Base-by-base conservation (phyloP, 768 basidiomycete species). In the Suillus clintonianus region DNA sequence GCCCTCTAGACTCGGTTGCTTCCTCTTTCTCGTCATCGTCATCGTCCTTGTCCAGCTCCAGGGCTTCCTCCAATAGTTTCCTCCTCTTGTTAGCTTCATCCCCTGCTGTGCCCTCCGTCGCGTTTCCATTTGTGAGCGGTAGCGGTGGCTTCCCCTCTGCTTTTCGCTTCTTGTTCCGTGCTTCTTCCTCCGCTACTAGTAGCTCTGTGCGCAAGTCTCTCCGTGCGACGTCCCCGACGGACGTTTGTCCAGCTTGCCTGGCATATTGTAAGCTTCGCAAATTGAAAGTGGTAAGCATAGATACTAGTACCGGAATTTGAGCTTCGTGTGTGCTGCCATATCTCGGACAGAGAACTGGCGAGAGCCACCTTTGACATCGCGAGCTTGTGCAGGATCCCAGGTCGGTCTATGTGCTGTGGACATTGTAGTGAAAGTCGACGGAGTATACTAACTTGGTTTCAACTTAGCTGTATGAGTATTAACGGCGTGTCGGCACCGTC, bases 381-480 rank as follows among this genome's bases (percentile, higher is more conserved):
- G 87, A 39, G 93, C 97, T 77, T 96, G 93, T 0, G 96, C 95
- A 2, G 97, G 97, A 68, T 96, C 93, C 96, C 96, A 99, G 86
- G 94, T 96, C 70, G 94, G 94, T 79, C 94, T 88, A 76, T 95
- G 94, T 4, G 92, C 92, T 81, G 92, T 95, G 60, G 93, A 94
- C 92, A 94, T 93, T 43, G 39, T 62, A 1, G 55, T 13, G 30
- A 57, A 41, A 27, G 39, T 57, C 15, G 56, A 41, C 27, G 37
- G 56, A 57, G 39, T 56, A 24, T 24, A 36, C 7, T 54, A 8
- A 54, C 10, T 34, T 34, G 24, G 24, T 7, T 24, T 59, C 24
- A 24, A 56, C 36, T 56, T 22, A 22, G 34, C 50, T 51, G 36
- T 55, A 55, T 36, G 36, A 57, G 55, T 15, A 57, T 39, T 24